A percentile compares a stretch with the other conserved stretches of the same genome.
phyloP scores from a whole-genome alignment of 495 filamentous ascomycete genomes.

The Sordaria brevicollis region DNA sequence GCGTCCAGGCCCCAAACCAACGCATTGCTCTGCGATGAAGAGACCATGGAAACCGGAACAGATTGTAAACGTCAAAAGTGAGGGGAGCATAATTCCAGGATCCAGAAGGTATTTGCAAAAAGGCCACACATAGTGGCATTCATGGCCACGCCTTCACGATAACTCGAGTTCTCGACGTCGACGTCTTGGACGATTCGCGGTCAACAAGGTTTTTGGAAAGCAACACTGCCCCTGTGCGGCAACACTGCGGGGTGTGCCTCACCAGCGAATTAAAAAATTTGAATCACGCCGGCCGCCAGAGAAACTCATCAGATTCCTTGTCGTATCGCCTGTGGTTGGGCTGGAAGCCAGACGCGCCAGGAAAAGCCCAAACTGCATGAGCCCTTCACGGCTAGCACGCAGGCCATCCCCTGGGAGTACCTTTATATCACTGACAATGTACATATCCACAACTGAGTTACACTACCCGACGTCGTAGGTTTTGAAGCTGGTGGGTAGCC shows the following conservation, averaged over 20 bases:
- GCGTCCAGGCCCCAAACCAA: background rate
- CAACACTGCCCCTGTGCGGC: background rate
- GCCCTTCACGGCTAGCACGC: background rate
- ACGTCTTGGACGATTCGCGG: background rate
- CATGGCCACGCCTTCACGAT: background rate
- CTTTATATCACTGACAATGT: background rate
- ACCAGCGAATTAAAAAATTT: background rate
- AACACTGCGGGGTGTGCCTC: background rate
- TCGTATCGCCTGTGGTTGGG: slow-evolving; percentile 13
- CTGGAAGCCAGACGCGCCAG: slow-evolving; percentile 9
- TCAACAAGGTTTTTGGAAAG: background rate
- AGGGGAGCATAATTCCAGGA: background rate
- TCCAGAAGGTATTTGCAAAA: background rate
- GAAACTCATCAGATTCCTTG: background rate
- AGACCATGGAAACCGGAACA: background rate
- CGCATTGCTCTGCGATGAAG: background rate
- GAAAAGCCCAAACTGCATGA: slow-evolving; percentile 9
- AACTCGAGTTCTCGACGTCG: background rate
- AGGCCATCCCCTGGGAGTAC: background rate
- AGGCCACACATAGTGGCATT: background rate
- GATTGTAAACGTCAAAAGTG: background rate
- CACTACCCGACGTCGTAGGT: background rate
- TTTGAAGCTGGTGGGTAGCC: background rate
- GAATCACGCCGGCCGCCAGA: slow-evolving; percentile 6
- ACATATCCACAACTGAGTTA: background rate